These are phyloP conservation scores for Ziziphus jujuba DNA, from an alignment of 306 rosid genomes.

Conservation along the genomic window DNA sequence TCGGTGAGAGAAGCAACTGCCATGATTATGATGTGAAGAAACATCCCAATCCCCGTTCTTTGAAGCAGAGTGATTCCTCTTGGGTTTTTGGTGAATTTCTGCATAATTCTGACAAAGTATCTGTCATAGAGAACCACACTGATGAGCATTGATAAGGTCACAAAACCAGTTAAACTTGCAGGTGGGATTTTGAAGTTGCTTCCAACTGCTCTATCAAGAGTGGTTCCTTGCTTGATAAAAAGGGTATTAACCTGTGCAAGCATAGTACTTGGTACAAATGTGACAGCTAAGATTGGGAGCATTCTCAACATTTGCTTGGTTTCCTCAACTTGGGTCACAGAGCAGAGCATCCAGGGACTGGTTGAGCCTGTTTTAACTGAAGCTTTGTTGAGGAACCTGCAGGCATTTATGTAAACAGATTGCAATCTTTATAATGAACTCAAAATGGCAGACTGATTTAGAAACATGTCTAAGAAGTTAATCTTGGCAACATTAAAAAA, in stretches of 20 bases:
- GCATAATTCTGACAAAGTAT: conserved; percentile 62
- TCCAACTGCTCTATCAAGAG: conserved; percentile 66
- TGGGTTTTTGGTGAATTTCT: conserved; percentile 58
- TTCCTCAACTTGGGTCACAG: conserved; percentile 88
- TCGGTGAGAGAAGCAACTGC: conserved; percentile 64
- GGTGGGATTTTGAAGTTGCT: conserved; percentile 68
- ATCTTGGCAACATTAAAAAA: too few relatives aligned
- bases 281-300: conserved; percentile 62
- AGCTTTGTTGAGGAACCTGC: conserved; percentile 47
- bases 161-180: conserved; percentile 68
- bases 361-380: conserved; percentile 40
- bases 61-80: conserved; percentile 89
- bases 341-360: conserved; percentile 44
- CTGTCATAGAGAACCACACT: conserved; percentile 77
- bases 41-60: conserved; percentile 81
- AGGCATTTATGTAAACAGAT: background rate
- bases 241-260: conserved; percentile 80
- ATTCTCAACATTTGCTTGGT: conserved; percentile 74
- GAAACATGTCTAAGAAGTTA: too few relatives aligned
- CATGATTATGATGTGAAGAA: conserved; percentile 63
- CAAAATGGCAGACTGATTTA: too few relatives aligned
- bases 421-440: background rate
- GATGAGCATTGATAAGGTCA: conserved; percentile 73
- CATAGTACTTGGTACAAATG: conserved; percentile 76
- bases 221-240: conserved; percentile 90